A percentile compares a stretch with the other conserved stretches of the same genome.
Conservation (phyloP, 352 stramenopile species). For the Phytophthora rubi region DNA sequence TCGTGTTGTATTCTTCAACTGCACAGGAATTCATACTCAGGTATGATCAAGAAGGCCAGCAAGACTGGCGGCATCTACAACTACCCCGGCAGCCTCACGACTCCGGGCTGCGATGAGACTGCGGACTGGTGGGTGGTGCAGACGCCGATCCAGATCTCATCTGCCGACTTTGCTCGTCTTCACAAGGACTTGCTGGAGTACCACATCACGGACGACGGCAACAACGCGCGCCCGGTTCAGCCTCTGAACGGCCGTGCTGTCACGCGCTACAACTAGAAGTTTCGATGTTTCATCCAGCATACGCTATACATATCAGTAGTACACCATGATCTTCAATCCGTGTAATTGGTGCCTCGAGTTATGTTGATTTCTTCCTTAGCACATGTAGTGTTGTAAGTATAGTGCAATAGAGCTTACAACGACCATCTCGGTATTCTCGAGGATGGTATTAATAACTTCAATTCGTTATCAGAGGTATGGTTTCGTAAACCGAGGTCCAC, state of each 20-base stretch:
- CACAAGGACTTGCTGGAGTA: conserved; percentile 39
- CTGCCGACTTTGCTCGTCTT: conserved; percentile 42
- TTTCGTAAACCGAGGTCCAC: background rate
- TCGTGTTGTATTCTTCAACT: background rate
- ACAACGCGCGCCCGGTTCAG: conserved; percentile 50
- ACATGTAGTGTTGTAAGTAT: no score
- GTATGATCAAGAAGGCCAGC: conserved; percentile 21
- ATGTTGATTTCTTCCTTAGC: no score
- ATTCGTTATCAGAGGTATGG: background rate
- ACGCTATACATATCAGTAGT: no score
- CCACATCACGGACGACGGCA: conserved; percentile 48
- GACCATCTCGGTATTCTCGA: no score
- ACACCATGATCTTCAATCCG: no score
- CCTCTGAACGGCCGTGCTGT: conserved; percentile 45
- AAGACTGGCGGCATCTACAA: conserved; percentile 48
- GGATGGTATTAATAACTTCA: no score
- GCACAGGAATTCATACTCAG: conserved; percentile 43
- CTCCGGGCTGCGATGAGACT: conserved; percentile 53
- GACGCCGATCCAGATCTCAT: conserved; percentile 52
- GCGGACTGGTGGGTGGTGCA: conserved; percentile 74
- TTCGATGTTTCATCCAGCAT: background rate
- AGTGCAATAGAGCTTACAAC: no score
- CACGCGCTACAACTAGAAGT: conserved; percentile 28
- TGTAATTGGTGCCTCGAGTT: no score
- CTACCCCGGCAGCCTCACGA: conserved; percentile 74